Base-by-base conservation (phyloP, 805 yeast species). In the Cyberlindnera meyerae region DNA sequence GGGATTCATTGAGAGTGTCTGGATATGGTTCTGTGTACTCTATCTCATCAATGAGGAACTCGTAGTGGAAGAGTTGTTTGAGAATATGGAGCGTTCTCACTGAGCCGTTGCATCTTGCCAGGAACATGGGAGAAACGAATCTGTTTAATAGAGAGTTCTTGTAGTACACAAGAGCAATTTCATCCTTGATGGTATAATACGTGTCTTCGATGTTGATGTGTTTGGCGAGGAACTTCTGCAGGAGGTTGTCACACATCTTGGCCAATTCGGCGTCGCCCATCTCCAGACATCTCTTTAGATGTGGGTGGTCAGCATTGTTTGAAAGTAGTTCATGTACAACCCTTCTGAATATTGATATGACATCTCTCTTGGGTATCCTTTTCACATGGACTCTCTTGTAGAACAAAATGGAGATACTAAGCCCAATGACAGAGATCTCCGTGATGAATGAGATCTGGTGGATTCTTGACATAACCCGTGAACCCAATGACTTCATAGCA, bases 101-200 rank as follows among this genome's bases (percentile, higher is more conserved):
- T 6, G 36, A 39, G 14, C 21, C 11, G 12, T 18, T 24, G 8
- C 42, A 26, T 24, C 43, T 46, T 4, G 37, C 15, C 3, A 43
- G 24, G 31, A 49, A 45, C 40, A 49, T 42, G 32, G 48, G 48
- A 5, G 43, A 34, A 11, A 50, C 26, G 36, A 50, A 50, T 22
- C 37, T 29, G 35, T 50, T 48, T 32, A 50, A 24, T 8, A 50
- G 33, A 2, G 49, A 40, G 26, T 50, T 50, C 40, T 50, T 50
- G 39, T 32, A 47, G 36, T 50, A 50, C 1, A 49, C 50, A 33
- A 50, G 21, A 4, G 51, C 34, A 8, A 42, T 40, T 22, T 50
- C 54, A 7, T 48, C 44, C 18, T 27, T 20, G 13, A 50, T 44
- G 17, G 34, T 16, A 17, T 39, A 44, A 9, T 40, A 20, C 11